Evolutionary conservation across 352 stramenopile genomes (phyloP), one percentile per base, ranked within the genome.

Genomic region (Globisporangium paddicum): DNA sequence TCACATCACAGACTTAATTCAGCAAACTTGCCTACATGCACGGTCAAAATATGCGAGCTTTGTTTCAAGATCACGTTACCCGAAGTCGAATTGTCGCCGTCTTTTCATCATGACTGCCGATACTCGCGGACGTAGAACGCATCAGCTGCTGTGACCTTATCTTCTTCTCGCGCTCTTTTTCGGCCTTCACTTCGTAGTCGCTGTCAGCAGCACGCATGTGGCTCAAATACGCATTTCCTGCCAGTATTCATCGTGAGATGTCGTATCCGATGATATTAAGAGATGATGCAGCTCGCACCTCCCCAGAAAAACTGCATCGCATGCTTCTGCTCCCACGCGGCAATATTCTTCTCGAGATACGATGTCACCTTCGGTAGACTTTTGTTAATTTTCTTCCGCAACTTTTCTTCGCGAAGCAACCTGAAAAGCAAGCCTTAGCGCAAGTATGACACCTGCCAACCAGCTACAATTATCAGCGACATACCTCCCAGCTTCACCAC

Each of bases 301-400:
- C 75, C 73, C 61, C 68, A 75, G 38, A 67, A 19, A 40, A 84
- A 82, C 11, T 53, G 23, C 13, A 72, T 45, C 5, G 56, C 60
- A 23, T 73, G 62, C 21, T 71, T 69, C 16, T 66, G 58, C 46
- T 84, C 64, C 72, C 72, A 84, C 44, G 64, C 68, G 0, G 45
- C 60, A 48, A 84, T 73, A 23, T 68, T 64, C 23, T 76, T 69
- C 23, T 65, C 44, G 1, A 84, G 53, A 25, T 76, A 68, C 25
- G 58, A 61, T 1, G 72, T 84, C 25, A 74, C 55, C 58, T 75
- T 77, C 10, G 75, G 75, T 34, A 84, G 45, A 19, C 82, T 70
- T 14, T 64, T 61, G 16, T 71, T 67, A 62, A 84, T 82, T 40
- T 58, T 66, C 16, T 67, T 50, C 6, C 70, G 72, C 18, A 68